phyloP scores from a whole-genome alignment of 139 green algal genomes.

The Picochlorum costavermella region DNA sequence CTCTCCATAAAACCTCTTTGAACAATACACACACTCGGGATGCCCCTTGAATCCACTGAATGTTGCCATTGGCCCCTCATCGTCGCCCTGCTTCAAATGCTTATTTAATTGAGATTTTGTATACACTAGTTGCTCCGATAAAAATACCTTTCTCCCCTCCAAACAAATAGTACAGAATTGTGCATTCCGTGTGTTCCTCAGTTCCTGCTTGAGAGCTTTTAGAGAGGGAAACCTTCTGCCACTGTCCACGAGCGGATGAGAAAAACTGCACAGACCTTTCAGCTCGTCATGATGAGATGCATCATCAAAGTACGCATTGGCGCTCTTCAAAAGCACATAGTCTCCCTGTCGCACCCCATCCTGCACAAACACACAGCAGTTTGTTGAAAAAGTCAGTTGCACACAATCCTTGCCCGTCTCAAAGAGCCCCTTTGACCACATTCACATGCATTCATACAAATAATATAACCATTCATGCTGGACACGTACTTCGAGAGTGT shows the following conservation, averaged over 20 bases:
- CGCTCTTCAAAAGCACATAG: constrained; percentile 42
- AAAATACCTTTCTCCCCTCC: constrained; percentile 72
- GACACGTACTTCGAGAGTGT: constrained; percentile 26
- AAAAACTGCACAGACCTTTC: constrained; percentile 60
- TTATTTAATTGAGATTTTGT: constrained; percentile 58
- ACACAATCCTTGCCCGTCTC: too few species aligned
- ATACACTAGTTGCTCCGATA: constrained; percentile 88
- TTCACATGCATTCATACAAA: too few species aligned
- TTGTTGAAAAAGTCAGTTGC: too few species aligned
- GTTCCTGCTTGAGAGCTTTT: constrained; percentile 52
- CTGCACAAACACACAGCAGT: constrained; percentile 15
- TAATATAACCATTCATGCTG: too few species aligned
- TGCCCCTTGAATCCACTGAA: constrained; percentile 80
- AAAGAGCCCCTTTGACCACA: too few species aligned
- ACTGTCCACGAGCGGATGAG: constrained; percentile 51
- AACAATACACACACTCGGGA: constrained; percentile 72
- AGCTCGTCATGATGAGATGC: constrained; percentile 64
- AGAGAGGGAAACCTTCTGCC: constrained; percentile 41
- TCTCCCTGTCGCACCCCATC: constrained; percentile 26
- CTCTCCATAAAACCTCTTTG: constrained; percentile 72
- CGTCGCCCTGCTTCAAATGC: constrained; percentile 69
- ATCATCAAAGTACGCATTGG: constrained; percentile 86
- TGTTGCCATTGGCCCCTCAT: constrained; percentile 62
- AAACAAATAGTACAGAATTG: constrained; percentile 89
- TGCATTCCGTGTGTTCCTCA: constrained; percentile 47